Evolutionary conservation across 805 yeast species (phyloP), one percentile per base, ranked within the genome.

Genomic region (Torulaspora delbrueckii): DNA sequence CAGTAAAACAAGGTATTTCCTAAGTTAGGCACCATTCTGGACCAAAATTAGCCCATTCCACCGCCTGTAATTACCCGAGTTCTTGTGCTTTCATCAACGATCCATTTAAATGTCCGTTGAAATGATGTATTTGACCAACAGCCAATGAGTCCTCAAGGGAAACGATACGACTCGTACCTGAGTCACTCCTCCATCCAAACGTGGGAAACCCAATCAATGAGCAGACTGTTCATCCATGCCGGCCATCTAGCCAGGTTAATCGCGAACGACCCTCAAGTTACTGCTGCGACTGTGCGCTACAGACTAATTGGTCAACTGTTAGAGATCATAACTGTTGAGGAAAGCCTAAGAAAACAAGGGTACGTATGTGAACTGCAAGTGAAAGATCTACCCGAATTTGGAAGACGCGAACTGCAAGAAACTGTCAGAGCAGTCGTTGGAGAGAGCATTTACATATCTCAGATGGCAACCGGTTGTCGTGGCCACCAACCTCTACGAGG

Each of bases 291-390:
- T 23, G 39, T 26, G 14, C 44, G 48, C 10, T 45, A 40, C 24
- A 40, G 57, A 19, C 26, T 50, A 2, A 30, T 56, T 13, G 54
- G 51, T 6, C 58, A 54, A 26, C 44, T 53, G 14, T 14, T 47
- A 22, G 60, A 55, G 25, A 34, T 56, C 16, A 43, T 45, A 10
- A 43, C 30, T 28, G 25, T 32, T 19, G 34, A 26, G 24, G 34
- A 30, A 34, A 14, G 25, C 12, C 13, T 34, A 23, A 34, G 37
- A 34, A 34, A 27, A 8, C 40, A 39, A 37, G 24, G 45, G 41
- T 22, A 16, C 27, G 16, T 37, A 39, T 52, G 57, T 35, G 32
- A 32, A n/a, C 22, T 52, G 33, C 28, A 24, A 7, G 27, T 54
- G 7, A 42, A 46, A 26, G 48, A 48, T 25, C 37, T 51, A 13